Base-by-base conservation (phyloP, 257 asterid genomes). In the Gentiana dahurica region DNA sequence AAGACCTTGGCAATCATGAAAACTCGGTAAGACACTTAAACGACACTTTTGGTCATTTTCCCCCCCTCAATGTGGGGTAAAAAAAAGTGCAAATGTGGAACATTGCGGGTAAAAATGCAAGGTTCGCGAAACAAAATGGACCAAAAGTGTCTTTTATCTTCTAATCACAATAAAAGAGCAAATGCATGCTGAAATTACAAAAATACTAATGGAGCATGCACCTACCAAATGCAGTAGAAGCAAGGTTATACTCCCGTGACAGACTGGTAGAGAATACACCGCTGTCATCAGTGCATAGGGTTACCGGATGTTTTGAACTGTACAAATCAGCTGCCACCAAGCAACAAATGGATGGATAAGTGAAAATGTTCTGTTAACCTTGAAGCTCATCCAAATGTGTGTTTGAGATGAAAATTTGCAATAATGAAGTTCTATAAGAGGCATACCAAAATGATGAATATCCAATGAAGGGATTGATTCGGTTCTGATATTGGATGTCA, bases 361-460 rank as follows among this genome's bases (percentile, higher is more conserved):
- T 52, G 58, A 58, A 67, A 37, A 41, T 49, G 49, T 2, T 43
- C 2, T 15, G 6, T 0, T 9, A 12, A 39, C 12, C 12, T 39
- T 37, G 33, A n/a, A 2, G 8, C 13, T 13, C 8, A 8, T 12
- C 54, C 6, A 11, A 15, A 35, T 38, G n/a, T 8, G 34, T 50
- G 8, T 51, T 54, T 51, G 38, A 38, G 39, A 52, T 32, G 37
- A 6, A 54, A 43, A 35, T 49, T 13, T 44, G 55, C 33, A 32
- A 34, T 36, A 57, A 65, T 7, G 54, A 48, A 39, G 39, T 54
- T 34, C 59, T 55, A 60, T 24, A 24, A 66, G 62, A 63, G 65
- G 55, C 85, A 59, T 68, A 91, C 98, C 98, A 57, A 91, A 91
- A 79, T 91, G 98, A 68, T 91, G 98, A 73, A 79, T 75, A 73